These are phyloP conservation scores for Quercus agrifolia DNA, from an alignment of 306 rosid species.

Conservation along the genomic window DNA sequence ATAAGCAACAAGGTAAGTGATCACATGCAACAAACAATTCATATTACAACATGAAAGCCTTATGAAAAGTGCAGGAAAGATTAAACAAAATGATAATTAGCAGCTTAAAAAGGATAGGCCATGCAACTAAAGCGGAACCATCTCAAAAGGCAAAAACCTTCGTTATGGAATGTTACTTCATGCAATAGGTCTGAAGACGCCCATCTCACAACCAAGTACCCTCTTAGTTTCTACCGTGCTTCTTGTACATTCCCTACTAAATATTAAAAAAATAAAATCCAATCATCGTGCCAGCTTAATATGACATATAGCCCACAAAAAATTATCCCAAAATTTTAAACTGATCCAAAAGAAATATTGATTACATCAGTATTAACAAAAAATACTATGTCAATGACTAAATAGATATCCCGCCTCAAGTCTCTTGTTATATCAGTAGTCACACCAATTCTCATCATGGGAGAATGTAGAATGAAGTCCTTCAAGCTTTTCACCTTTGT, in stretches of 20 bases:
- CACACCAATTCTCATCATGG: not conserved
- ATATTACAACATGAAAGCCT: conserved; percentile 1
- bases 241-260: not conserved
- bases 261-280: not conserved
- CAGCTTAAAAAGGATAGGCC: not conserved
- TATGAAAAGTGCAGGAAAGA: conserved; percentile 2
- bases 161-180: not conserved
- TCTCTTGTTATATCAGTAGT: not conserved
- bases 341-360: not conserved
- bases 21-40: conserved; percentile 13
- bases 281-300: not conserved
- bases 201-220: not conserved
- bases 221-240: not conserved
- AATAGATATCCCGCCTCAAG: not conserved
- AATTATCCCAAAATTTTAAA: too few species aligned
- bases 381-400: not conserved
- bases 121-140: not conserved
- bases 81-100: not conserved
- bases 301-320: not conserved
- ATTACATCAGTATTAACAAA: not conserved
- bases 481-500: not conserved
- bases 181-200: not conserved
- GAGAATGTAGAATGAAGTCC: not conserved
- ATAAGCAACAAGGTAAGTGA: conserved; percentile 25
- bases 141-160: not conserved